These are phyloP conservation scores for Aspergillus pseudotamarii DNA, from an alignment of 2,329 filamentous ascomycete genomes.

Conservation along the genomic window DNA sequence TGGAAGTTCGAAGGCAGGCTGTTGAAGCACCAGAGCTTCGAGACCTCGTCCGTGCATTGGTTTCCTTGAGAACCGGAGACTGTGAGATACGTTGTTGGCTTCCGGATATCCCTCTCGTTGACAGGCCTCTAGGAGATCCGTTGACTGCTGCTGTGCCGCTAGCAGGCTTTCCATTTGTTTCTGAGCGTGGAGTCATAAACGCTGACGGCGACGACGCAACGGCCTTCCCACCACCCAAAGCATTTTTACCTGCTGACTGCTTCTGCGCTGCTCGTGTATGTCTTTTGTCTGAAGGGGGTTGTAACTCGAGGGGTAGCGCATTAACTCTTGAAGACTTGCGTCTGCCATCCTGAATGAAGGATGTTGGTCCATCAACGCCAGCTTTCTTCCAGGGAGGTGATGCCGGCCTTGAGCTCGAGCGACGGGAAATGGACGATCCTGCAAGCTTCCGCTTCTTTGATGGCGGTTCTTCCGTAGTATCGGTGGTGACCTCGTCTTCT, in stretches of 20 bases:
- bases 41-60: slow-evolving; percentile 32
- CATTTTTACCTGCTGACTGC: slow-evolving; percentile 34
- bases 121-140: slow-evolving; percentile 32
- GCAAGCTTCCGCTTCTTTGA: slow-evolving; percentile 50
- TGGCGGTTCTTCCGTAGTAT: slow-evolving; percentile 43
- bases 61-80: slow-evolving; percentile 30
- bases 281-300: slow-evolving; percentile 51
- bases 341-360: slow-evolving; percentile 68
- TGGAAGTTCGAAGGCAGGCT: slow-evolving; percentile 19
- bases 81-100: slow-evolving; percentile 29
- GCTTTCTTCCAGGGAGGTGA: slow-evolving; percentile 95
- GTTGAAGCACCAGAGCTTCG: slow-evolving; percentile 30
- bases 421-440: slow-evolving; percentile 36
- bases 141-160: slow-evolving; percentile 34
- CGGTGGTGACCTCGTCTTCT: slow-evolving; percentile 30
- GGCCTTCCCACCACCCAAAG: slow-evolving; percentile 27
- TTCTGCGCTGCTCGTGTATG: slow-evolving; percentile 47
- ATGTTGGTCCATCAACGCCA: slow-evolving; percentile 81
- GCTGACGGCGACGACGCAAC: slow-evolving; percentile 34
- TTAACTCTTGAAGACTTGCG: slow-evolving; percentile 63
- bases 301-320: slow-evolving; percentile 50
- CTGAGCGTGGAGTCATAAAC: slow-evolving; percentile 30
- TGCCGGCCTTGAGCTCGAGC: slow-evolving; percentile 43
- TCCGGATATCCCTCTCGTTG: slow-evolving; percentile 25
- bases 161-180: slow-evolving; percentile 33